Percentiles rank a stretch among this genome's conserved stretches.
Conservation (phyloP, 2,329 filamentous ascomycete species). For the Lachnellula hyalina region DNA sequence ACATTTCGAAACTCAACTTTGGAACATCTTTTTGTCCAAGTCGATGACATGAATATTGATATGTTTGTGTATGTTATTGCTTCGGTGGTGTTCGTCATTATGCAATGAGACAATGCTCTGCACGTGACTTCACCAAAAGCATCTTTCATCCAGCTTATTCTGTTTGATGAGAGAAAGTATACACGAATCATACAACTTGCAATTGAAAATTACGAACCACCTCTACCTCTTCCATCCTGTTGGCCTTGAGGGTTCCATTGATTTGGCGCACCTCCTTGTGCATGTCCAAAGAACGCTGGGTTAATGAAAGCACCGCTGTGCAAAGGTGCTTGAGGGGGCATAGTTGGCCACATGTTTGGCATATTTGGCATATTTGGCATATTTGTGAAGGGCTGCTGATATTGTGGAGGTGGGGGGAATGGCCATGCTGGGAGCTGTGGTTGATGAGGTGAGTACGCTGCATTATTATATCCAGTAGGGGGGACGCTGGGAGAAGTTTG, state of each 20-base stretch:
- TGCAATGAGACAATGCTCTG: not conserved
- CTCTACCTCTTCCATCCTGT: slow-evolving; percentile 12
- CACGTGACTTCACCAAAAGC: slow-evolving; percentile 4
- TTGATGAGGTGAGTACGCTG: slow-evolving; percentile 19
- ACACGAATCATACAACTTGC: slow-evolving; percentile 10
- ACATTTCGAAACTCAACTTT: not conserved
- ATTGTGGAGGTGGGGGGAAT: slow-evolving; percentile 18
- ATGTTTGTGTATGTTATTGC: not conserved
- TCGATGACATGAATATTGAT: not conserved
- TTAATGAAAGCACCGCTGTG: slow-evolving; percentile 28
- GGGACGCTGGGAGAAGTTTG: not conserved
- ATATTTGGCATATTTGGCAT: slow-evolving; percentile 11
- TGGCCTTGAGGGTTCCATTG: slow-evolving; percentile 21
- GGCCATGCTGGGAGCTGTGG: slow-evolving; percentile 23
- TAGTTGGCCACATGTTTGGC: slow-evolving; percentile 9
- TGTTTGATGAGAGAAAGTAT: slow-evolving; percentile 6
- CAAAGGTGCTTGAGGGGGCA: slow-evolving; percentile 11
- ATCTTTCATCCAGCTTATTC: not conserved
- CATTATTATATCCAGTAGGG: not conserved
- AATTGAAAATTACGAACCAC: slow-evolving; percentile 4
- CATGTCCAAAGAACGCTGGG: slow-evolving; percentile 26
- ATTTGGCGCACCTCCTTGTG: slow-evolving; percentile 10
- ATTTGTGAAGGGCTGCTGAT: slow-evolving; percentile 14
- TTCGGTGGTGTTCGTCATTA: not conserved
- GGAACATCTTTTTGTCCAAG: not conserved